Base-by-base conservation (phyloP, 116 monocot genomes). In the Trichopus zeylanicus region DNA sequence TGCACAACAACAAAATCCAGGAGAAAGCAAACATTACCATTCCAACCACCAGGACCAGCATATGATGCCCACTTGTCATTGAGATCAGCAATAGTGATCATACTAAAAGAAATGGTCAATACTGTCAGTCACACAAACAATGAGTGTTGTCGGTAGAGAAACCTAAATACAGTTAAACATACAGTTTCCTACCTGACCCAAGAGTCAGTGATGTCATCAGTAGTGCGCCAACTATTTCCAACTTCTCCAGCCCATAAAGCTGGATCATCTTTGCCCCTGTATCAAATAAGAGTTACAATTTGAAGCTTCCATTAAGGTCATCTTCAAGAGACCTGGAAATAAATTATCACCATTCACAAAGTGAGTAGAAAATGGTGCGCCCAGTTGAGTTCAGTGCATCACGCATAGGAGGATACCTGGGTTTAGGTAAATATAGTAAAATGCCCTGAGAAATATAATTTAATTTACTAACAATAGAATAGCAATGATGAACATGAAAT, bases 1-100 rank as follows among this genome's bases (percentile, higher is more conserved):
- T 4, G 21, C 19, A 59, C 2, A 59, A 62, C 31, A 31, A 4
- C 20, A 62, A 48, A 7, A 34, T 59, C 0, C 2, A n/a, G 24
- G 4, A 16, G 31, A 20, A 34, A 57, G 8, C 55, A 24, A 3
- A 6, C 22, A 34, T 42, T 80, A 98, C 97, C 97, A 71, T 98
- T 98, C 97, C 97, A 98, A 73, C 97, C 97, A 68, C 97, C 97
- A 61, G 97, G 97, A 22, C 91, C 91, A 13, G 97, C 97, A 91
- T 88, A 98, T 52, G 97, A 91, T 55, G 97, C 97, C 97, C 97
- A 98, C 63, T 91, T 87, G 61, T 98, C 71, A 80, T 98, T 98
- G 55, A 77, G 54, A 66, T 98, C 91, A 61, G 88, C 91, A 73
- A 85, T 87, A 3, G 84, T 60, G 21, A 88, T 98, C 91, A 98